A percentile compares a stretch with the other conserved stretches of the same genome.
phyloP scores from a whole-genome alignment of 2,329 filamentous ascomycete species.

The Ceratocystis harringtonii region DNA sequence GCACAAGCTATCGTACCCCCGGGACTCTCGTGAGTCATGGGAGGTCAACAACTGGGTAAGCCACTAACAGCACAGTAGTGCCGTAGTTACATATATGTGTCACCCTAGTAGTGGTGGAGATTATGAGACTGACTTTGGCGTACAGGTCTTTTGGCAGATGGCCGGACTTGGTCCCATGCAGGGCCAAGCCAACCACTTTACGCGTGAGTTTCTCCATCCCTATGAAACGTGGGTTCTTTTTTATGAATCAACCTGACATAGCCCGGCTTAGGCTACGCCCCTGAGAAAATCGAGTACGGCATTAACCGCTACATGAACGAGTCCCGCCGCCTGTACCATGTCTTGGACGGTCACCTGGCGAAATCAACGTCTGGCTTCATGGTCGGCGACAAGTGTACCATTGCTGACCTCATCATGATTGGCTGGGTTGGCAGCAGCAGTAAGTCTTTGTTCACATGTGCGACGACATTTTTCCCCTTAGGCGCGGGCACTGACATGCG shows the following conservation, averaged over 20 bases:
- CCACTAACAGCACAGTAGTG: neutral
- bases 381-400: slow-evolving; percentile 53
- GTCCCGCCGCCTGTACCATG: slow-evolving; percentile 64
- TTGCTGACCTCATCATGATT: slow-evolving; percentile 68
- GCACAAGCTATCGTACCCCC: slow-evolving; percentile 67
- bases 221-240: too few species aligned
- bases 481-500: neutral
- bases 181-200: slow-evolving; percentile 72
- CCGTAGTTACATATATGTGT: too few species aligned
- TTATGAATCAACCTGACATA: neutral
- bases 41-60: slow-evolving; percentile 64
- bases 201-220: slow-evolving; percentile 30
- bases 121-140: neutral
- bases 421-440: slow-evolving; percentile 53
- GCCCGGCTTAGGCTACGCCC: slow-evolving; percentile 46
- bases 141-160: slow-evolving; percentile 55
- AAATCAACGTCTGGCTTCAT: slow-evolving; percentile 41
- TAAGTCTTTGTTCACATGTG: slow-evolving; percentile 23
- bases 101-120: too few species aligned
- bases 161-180: slow-evolving; percentile 73
- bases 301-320: slow-evolving; percentile 73
- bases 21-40: slow-evolving; percentile 57
- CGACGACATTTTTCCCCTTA: slow-evolving; percentile 13
- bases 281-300: slow-evolving; percentile 68
- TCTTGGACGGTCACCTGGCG: slow-evolving; percentile 56